Base-by-base conservation (phyloP, 2,329 filamentous ascomycete genomes). In the Pseudocercospora eumusae region DNA sequence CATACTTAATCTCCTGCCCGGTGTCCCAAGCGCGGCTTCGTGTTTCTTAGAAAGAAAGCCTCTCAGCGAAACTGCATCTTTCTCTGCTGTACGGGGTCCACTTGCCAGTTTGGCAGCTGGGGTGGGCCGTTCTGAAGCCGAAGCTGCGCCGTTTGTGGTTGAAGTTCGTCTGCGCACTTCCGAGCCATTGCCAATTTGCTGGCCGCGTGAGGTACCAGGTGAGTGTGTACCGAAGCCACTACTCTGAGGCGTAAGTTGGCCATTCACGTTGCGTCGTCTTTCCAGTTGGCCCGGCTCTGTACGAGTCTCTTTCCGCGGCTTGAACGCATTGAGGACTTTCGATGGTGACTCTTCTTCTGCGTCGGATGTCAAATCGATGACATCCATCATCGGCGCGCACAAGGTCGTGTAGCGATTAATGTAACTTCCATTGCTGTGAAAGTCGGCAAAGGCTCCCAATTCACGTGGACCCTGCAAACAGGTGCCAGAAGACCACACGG, bases 321-420 rank as follows among this genome's bases (percentile, higher is more conserved):
- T 13, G 18, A 64, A 59, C 4, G 59, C 28, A 10, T 53, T 45
- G 13, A 64, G 50, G 2, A 62, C n/a, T n/a, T 58, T 64, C 15
- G 25, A 55, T 1, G 62, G 62, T 20, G 62, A 62, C 27, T 61
- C 56, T 9, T 64, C 62, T 20, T 61, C 56, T 9, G 23, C 21
- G 4, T 50, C 45, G 1, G 62, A 64, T 2, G 57, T 54, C 31
- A 64, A 33, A 25, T 64, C 62, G 25, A 64, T 59, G 11, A 64
- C 36, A 15, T 52, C 56, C 50, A 57, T 49, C 53, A 63, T 63
- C 28, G 52, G 31, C n/a, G 27, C 3, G 18, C 31, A 28, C 52
- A 10, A 33, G 23, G 18, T 28, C 3, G 52, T 18, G 8, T 21
- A n/a, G 25, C 9, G 52, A 3, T 33, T 8, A 9, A 1, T 5